These are phyloP conservation scores for Colletotrichum viniferum DNA, from an alignment of 2,329 filamentous ascomycete species.

Conservation along the genomic window DNA sequence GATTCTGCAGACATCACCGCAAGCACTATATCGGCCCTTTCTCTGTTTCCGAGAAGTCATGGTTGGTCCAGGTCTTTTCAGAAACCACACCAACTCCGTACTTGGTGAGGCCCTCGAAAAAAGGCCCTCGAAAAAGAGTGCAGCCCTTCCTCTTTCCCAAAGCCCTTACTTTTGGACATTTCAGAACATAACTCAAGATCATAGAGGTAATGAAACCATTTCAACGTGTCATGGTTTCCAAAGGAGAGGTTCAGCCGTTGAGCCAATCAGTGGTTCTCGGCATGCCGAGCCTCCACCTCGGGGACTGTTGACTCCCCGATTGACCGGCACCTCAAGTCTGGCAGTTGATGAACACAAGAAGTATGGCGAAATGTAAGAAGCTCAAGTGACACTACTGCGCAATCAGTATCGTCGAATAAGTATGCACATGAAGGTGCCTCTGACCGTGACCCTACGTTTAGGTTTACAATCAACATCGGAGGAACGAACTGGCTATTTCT, in stretches of 20 bases:
- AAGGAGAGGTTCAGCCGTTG: background rate
- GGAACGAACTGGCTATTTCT: background rate
- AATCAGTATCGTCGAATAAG: background rate
- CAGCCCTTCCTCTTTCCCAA: background rate
- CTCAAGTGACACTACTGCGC: background rate
- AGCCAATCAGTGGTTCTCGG: background rate
- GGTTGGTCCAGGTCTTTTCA: background rate
- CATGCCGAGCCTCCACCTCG: background rate
- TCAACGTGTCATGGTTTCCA: background rate
- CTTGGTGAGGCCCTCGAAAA: background rate
- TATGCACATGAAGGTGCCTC: fast-evolving
- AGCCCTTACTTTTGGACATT: background rate
- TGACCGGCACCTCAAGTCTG: background rate
- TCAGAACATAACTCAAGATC: background rate
- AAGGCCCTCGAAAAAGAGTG: background rate
- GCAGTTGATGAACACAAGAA: background rate
- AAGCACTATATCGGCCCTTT: no score
- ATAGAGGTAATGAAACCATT: background rate
- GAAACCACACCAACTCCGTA: fast-evolving
- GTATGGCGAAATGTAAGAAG: background rate
- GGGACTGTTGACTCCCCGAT: background rate
- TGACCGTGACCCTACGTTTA: background rate
- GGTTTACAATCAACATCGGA: background rate
- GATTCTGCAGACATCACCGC: background rate
- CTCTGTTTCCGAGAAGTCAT: no score